Conservation (phyloP, 2,329 filamentous ascomycete species). For the Aspergillus ibericus region DNA sequence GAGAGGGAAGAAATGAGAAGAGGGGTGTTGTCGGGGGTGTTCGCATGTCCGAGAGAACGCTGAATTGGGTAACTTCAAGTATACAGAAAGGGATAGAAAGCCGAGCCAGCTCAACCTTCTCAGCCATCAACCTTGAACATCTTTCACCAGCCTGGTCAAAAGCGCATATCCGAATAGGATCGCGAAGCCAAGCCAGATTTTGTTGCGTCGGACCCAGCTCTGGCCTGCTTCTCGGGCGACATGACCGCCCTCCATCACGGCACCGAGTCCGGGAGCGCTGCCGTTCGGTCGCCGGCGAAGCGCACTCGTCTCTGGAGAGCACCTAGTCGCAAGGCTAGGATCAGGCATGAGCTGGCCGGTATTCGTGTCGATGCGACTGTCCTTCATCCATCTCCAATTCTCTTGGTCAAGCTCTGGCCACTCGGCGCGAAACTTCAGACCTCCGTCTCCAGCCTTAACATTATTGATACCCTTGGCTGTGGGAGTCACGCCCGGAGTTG, state of each 20-base stretch:
- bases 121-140: conserved; percentile 41
- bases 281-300: conserved; percentile 63
- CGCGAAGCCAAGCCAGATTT: conserved; percentile 68
- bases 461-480: conserved; percentile 69
- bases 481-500: conserved; percentile 51
- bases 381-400: conserved; percentile 90
- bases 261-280: conserved; percentile 55
- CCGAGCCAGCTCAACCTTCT: conserved; percentile 7
- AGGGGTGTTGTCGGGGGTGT: not conserved
- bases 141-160: conserved; percentile 70
- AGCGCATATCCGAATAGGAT: conserved; percentile 80
- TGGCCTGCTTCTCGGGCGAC: conserved; percentile 74
- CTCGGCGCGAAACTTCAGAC: conserved; percentile 82
- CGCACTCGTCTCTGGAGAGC: conserved; percentile 62
- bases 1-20: not conserved
- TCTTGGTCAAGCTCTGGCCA: conserved; percentile 87
- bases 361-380: conserved; percentile 72
- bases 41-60: not conserved
- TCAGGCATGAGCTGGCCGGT: conserved; percentile 69
- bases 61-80: not conserved
- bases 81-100: not conserved
- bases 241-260: conserved; percentile 76
- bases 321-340: conserved; percentile 53
- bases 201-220: conserved; percentile 79
- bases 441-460: conserved; percentile 87